A percentile compares a stretch with the other conserved stretches of the same genome.
These are phyloP conservation scores for Emiliania huxleyi DNA, from an alignment of 78 protist genomes.

Conservation along the genomic window DNA sequence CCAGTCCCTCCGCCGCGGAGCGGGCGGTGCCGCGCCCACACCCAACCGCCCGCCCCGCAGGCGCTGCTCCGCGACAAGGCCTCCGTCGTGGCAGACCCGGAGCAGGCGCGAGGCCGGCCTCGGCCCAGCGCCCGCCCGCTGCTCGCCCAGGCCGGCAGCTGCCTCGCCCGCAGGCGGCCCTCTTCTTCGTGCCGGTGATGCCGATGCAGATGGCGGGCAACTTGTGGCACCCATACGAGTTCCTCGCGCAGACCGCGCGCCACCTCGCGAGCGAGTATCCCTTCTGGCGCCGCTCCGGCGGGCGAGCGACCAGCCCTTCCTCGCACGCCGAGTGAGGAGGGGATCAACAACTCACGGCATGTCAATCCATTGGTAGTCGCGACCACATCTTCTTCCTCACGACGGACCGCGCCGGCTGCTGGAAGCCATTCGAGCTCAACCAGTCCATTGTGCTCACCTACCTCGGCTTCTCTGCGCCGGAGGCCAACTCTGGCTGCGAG, in stretches of 20 bases:
- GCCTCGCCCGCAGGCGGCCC: no score
- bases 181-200: slow-evolving; percentile 29
- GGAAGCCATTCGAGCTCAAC: not conserved
- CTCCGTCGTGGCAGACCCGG: not conserved
- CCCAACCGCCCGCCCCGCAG: no score
- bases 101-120: no score
- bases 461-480: slow-evolving; percentile 2
- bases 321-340: no score
- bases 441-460: not conserved
- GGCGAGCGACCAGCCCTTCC: no score
- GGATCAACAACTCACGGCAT: no score
- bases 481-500: slow-evolving; percentile 8
- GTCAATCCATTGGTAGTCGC: no score
- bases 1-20: no score
- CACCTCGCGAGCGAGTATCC: not conserved
- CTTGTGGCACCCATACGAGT: slow-evolving; percentile 9
- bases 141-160: no score
- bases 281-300: not conserved
- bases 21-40: no score
- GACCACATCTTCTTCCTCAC: slow-evolving; percentile 11
- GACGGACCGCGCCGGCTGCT: slow-evolving; percentile 8
- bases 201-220: slow-evolving; percentile 24
- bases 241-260: not conserved
- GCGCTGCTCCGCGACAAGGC: not conserved
- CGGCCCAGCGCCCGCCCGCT: no score